phyloP scores from a whole-genome alignment of 345 rosid genomes.

The Melaleuca quinquenervia region DNA sequence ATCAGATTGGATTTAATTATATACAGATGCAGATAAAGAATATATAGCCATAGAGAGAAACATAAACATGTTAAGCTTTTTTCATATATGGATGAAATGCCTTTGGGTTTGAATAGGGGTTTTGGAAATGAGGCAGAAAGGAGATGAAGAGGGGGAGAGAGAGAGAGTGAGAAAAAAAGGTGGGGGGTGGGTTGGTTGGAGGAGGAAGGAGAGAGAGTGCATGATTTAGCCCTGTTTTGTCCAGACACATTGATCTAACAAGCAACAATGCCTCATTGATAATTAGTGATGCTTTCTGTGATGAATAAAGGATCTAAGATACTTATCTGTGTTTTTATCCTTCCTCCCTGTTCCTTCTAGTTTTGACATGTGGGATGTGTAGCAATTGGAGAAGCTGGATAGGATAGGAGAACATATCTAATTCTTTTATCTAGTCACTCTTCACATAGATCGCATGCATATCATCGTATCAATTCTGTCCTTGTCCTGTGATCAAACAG shows the following conservation, averaged over 20 bases:
- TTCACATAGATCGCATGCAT: neutral
- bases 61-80: neutral
- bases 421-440: neutral
- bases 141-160: no score
- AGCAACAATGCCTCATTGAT: neutral
- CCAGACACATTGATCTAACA: neutral
- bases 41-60: neutral
- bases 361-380: neutral
- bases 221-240: neutral
- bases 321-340: no score
- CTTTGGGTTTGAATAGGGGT: neutral
- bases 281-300: no score
- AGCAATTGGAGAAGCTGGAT: neutral
- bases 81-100: neutral
- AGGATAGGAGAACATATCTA: neutral
- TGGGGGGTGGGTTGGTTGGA: neutral
- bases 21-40: neutral
- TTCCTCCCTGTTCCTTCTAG: neutral
- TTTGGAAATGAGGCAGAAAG: neutral
- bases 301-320: no score
- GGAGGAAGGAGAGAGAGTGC: neutral
- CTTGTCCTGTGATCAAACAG: neutral
- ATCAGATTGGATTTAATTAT: neutral
- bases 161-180: neutral
- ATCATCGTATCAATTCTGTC: neutral